phyloP scores from a whole-genome alignment of 2,329 filamentous ascomycete species.

The Sarocladium brachiariae region DNA sequence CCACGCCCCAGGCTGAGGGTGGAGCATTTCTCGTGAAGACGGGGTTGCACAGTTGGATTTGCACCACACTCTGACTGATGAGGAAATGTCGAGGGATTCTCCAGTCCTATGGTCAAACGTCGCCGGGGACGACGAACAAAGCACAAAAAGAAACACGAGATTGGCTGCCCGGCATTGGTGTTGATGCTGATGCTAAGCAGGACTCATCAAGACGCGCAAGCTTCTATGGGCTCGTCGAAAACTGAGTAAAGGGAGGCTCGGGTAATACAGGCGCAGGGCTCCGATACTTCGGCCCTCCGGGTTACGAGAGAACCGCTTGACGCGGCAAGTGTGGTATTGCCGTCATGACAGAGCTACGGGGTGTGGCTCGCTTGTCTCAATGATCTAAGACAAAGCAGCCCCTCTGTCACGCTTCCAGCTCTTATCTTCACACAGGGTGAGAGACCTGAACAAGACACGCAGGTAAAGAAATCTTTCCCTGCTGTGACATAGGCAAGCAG shows the following conservation, averaged over 20 bases:
- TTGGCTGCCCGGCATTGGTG: too few relatives aligned
- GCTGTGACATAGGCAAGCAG: neutral
- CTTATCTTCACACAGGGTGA: neutral
- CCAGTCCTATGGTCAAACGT: neutral
- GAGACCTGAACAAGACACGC: neutral
- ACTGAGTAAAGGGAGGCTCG: neutral
- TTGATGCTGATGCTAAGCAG: too few relatives aligned
- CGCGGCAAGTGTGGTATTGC: neutral
- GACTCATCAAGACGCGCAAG: neutral
- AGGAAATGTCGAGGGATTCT: neutral
- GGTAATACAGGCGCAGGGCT: neutral
- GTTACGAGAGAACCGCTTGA: neutral
- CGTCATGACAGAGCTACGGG: neutral
- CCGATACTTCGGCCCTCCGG: neutral
- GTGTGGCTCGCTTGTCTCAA: neutral
- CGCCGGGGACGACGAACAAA: neutral
- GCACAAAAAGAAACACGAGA: too few relatives aligned
- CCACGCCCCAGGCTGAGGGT: constrained; percentile 9
- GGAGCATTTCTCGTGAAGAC: constrained; percentile 10
- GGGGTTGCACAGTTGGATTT: neutral
- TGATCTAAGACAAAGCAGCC: neutral
- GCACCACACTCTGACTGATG: constrained; percentile 1
- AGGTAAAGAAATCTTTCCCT: neutral
- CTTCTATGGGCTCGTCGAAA: neutral
- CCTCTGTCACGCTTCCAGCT: neutral